Percentiles rank a stretch among this genome's conserved stretches.
phyloP scores from a whole-genome alignment of 441 rosid genomes.

The Populus hybrid region DNA sequence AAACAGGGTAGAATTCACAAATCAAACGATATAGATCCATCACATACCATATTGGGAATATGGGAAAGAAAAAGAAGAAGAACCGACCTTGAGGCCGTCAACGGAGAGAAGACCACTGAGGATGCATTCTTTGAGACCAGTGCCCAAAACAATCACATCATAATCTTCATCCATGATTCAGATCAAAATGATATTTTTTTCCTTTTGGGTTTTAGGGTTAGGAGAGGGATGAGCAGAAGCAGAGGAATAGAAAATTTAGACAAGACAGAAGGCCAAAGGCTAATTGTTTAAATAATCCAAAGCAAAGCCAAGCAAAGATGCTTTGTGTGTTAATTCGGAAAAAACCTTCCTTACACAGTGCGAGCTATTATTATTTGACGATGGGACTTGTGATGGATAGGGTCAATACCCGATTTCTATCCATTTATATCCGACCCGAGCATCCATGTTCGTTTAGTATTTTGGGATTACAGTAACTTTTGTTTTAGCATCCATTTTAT shows the following conservation, averaged over 20 bases:
- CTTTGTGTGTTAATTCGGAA: no score
- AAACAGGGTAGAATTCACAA: background rate
- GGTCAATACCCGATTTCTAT: no score
- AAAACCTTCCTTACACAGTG: no score
- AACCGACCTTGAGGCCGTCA: slow-evolving; percentile 74
- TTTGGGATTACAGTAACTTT: no score
- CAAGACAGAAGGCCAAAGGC: background rate
- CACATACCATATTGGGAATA: slow-evolving; percentile 4
- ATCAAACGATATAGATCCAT: slow-evolving; percentile 17
- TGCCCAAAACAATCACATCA: slow-evolving; percentile 75
- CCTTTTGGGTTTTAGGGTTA: background rate
- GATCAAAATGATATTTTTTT: background rate
- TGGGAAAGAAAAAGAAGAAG: background rate
- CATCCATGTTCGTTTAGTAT: no score
- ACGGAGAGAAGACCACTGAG: slow-evolving; percentile 92
- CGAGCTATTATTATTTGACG: no score
- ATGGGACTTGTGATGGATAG: no score
- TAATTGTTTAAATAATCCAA: no score
- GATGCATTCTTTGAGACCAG: slow-evolving; percentile 92
- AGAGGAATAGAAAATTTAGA: background rate
- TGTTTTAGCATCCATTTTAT: no score
- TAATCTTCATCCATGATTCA: slow-evolving; percentile 73
- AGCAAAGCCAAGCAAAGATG: no score
- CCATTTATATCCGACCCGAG: no score
- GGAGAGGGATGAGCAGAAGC: no score